phyloP scores from a whole-genome alignment of 2,329 filamentous ascomycete genomes.

The Xylariaceae sp. region DNA sequence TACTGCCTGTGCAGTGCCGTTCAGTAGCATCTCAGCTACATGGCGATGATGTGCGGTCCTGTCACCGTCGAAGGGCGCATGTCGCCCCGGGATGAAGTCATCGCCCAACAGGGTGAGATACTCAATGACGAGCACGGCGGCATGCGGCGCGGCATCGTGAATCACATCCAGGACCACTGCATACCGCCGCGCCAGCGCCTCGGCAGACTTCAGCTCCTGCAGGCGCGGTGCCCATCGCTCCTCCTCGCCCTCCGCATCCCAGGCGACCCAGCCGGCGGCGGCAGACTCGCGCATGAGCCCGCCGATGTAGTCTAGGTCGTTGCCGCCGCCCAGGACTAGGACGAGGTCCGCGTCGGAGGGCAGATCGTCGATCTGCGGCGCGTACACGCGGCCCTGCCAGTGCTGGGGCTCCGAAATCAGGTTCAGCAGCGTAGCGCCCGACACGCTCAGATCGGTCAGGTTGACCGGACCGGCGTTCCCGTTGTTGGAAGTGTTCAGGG shows the following conservation, averaged over 20 bases:
- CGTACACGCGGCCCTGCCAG: constrained; percentile 20
- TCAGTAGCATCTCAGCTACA: constrained; percentile 16
- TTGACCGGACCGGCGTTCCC: no score
- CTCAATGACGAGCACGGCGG: constrained; percentile 39
- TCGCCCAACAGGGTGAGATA: constrained; percentile 30
- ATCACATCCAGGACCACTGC: constrained; percentile 20
- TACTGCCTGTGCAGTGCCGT: constrained; percentile 21
- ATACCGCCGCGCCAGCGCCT: constrained; percentile 20
- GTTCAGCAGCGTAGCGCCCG: constrained; percentile 34
- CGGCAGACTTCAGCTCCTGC: constrained; percentile 9
- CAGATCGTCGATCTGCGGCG: constrained; percentile 31
- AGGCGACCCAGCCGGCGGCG: constrained; percentile 11
- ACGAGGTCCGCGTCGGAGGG: constrained; percentile 32
- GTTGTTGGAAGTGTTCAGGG: constrained; percentile 10
- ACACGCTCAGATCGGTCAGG: constrained; percentile 30
- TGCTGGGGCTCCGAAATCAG: constrained; percentile 31
- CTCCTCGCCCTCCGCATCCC: background rate
- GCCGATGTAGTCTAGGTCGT: constrained; percentile 34
- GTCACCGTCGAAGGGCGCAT: constrained; percentile 24
- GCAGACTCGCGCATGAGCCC: constrained; percentile 26
- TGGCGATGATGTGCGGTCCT: constrained; percentile 21
- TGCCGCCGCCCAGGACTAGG: constrained; percentile 33
- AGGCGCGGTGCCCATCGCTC: background rate
- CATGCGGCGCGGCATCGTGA: constrained; percentile 33
- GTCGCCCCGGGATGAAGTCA: constrained; percentile 17